A percentile compares a stretch with the other conserved stretches of the same genome.
Evolutionary conservation across 73 alveolate genomes (phyloP).

Genomic region (Paramecium pentaurelia): DNA sequence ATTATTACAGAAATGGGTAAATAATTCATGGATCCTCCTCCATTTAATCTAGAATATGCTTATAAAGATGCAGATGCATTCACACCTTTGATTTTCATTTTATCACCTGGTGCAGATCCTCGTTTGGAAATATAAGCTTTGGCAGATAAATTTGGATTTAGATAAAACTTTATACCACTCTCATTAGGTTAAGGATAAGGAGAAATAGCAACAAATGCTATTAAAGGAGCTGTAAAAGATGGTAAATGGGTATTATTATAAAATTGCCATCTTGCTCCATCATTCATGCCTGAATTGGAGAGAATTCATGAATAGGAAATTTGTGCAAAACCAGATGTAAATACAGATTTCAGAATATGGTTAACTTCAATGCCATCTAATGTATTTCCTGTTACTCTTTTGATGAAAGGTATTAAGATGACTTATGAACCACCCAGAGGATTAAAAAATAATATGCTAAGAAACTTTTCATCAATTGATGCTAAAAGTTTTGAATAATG

Average conservation of each 20-base stretch:
- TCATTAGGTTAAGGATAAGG: constrained; percentile 98
- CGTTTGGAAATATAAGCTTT: constrained; percentile 90
- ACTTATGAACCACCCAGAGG: constrained; percentile 99
- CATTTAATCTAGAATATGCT: constrained; percentile 89
- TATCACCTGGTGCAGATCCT: constrained; percentile 99
- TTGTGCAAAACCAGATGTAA: background rate
- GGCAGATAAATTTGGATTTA: constrained; percentile 79
- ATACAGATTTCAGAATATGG: constrained; percentile 92
- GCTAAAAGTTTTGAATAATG: constrained; percentile 86
- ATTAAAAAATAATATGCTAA: constrained; percentile 87
- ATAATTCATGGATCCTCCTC: constrained; percentile 91
- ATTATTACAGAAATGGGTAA: constrained; percentile 90
- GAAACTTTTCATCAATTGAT: constrained; percentile 88
- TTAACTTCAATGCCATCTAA: constrained; percentile 97
- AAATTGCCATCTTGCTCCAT: constrained; percentile 97
- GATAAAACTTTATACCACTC: constrained; percentile 78
- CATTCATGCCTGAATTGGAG: constrained; percentile 96
- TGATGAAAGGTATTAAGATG: constrained; percentile 95
- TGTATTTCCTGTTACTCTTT: constrained; percentile 93
- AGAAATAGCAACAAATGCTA: constrained; percentile 90
- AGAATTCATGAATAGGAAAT: constrained; percentile 63
- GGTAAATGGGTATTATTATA: constrained; percentile 96
- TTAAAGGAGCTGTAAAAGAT: constrained; percentile 87
- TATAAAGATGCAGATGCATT: constrained; percentile 88
- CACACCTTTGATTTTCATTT: constrained; percentile 93